These are phyloP conservation scores for Prosopis cineraria DNA, from an alignment of 306 rosid species.

Conservation along the genomic window DNA sequence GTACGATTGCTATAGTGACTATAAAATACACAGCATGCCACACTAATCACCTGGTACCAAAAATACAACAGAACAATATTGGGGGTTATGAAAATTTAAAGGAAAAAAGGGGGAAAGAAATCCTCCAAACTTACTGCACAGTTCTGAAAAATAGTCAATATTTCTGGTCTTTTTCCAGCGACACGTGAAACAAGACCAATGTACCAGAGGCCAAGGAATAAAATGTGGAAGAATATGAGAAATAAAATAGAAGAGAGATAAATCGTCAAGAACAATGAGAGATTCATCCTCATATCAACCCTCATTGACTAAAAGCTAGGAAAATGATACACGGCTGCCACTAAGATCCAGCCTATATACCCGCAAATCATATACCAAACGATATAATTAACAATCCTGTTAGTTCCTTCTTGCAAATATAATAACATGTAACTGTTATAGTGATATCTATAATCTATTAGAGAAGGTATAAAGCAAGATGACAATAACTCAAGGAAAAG, in stretches of 20 bases:
- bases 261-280: constrained; percentile 83
- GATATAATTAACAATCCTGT: constrained; percentile 32
- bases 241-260: constrained; percentile 84
- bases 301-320: constrained; percentile 98
- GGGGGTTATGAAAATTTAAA: constrained; percentile 15
- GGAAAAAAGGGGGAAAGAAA: constrained; percentile 12
- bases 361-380: constrained; percentile 48
- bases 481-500: not conserved
- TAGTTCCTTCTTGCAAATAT: not conserved
- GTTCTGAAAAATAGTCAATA: constrained; percentile 84
- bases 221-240: constrained; percentile 83
- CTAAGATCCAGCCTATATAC: constrained; percentile 92
- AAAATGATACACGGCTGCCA: constrained; percentile 98
- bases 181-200: constrained; percentile 95
- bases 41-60: constrained; percentile 78
- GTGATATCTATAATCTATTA: constrained; percentile 1
- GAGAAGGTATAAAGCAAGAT: constrained; percentile 9
- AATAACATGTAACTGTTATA: not conserved
- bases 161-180: constrained; percentile 92
- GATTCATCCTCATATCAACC: constrained; percentile 94
- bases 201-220: constrained; percentile 93
- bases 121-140: constrained; percentile 72
- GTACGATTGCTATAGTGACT: constrained; percentile 98
- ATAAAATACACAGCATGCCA: constrained; percentile 98
- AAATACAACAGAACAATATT: constrained; percentile 38